These are phyloP conservation scores for Xylariaceae sp. DNA, from an alignment of 2,329 filamentous ascomycete genomes.

Conservation along the genomic window DNA sequence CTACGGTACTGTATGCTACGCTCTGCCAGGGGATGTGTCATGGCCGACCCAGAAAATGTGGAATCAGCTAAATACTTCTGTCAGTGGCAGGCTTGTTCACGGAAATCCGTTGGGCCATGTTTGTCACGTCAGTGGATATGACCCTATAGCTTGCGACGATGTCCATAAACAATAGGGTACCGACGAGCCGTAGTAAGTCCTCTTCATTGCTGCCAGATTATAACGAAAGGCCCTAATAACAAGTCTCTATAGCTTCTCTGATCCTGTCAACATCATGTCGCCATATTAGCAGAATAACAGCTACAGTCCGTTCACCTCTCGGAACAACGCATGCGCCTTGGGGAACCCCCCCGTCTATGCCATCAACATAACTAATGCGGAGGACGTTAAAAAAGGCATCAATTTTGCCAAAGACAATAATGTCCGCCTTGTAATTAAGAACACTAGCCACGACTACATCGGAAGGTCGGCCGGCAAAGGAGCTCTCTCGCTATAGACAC, in stretches of 20 bases:
- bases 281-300: conserved; percentile 24
- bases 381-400: conserved; percentile 7
- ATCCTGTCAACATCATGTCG: conserved; percentile 21
- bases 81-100: too few relatives aligned
- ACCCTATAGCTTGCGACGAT: too few relatives aligned
- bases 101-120: too few relatives aligned
- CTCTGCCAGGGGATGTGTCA: neutral
- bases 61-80: too few relatives aligned
- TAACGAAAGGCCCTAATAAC: too few relatives aligned
- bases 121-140: too few relatives aligned
- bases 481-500: conserved; percentile 37
- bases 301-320: conserved; percentile 17
- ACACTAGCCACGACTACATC: conserved; percentile 36
- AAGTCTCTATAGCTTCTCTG: neutral
- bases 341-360: conserved; percentile 18
- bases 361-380: conserved; percentile 6
- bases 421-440: conserved; percentile 23
- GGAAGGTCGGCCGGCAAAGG: conserved; percentile 36
- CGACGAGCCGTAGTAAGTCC: too few relatives aligned
- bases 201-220: too few relatives aligned
- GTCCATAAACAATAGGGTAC: too few relatives aligned
- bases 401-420: conserved; percentile 21
- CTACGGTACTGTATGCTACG: too few relatives aligned
- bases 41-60: too few relatives aligned
- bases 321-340: conserved; percentile 4